Evolutionary conservation across 805 yeast genomes (phyloP), one percentile per base, ranked within the genome.

Genomic region (Crinitomyces ghanaensis): DNA sequence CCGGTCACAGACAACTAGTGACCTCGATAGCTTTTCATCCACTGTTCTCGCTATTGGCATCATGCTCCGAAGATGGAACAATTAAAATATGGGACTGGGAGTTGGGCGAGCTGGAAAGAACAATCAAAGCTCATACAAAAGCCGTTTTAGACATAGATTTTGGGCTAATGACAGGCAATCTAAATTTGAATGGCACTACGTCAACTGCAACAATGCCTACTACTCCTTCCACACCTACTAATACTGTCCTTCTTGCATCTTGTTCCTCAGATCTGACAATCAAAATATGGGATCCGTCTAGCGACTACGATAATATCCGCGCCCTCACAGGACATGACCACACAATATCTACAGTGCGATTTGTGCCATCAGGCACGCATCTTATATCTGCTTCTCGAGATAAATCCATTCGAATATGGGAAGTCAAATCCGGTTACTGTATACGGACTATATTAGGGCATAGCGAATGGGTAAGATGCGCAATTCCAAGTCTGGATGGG

Each of bases 311-410:
- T 26, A 68, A 77, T 28, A 50, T 72, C 1, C 63, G 83, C 23
- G 73, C 84, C 1, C 56, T 86, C 15, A 58, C 74, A 0, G 95
- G 95, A 8, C 97, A 86, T 56, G 93, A 84, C 39, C 95, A 86
- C 51, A 72, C 91, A 1, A 74, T 86, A 0, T 80, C 93, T 0
- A 59, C 71, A 0, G 60, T 82, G 5, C 57, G 60, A 9, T 76
- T 79, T 49, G 65, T 72, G 3, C 48, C 60, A 4, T 58, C 66
- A 21, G 68, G 74, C 2, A 56, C 59, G 18, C 62, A 80, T 53
- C 48, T 77, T 5, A 54, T 61, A 2, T 65, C 72, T 3, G 91
- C 94, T 44, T 86, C 96, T 0, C 91, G 93, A 50, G 98, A 88
- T 51, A 65, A 91, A 40, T 82, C 96, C 0, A 71, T 91, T 18